phyloP scores from a whole-genome alignment of 2,329 filamentous ascomycete genomes.

The Ophiosphaerella korrae region DNA sequence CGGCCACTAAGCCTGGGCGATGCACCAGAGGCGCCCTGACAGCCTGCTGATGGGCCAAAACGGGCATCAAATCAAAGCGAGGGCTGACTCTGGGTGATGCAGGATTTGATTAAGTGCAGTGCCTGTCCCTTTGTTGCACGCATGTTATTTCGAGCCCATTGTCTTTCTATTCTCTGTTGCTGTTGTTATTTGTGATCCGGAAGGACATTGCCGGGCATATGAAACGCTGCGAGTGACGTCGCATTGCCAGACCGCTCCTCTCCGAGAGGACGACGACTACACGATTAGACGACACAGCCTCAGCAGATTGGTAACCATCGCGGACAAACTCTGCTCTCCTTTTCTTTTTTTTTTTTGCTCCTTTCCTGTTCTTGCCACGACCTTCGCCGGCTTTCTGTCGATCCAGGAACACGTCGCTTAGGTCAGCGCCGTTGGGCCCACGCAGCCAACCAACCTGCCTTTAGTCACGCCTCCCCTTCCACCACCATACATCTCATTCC shows the following conservation, averaged over 20 bases:
- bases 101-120: background rate
- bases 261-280: constrained; percentile 11
- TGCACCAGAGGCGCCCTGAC: constrained; percentile 6
- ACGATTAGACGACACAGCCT: background rate
- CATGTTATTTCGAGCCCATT: constrained; percentile 5
- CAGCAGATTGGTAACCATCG: no score
- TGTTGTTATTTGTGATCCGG: constrained; percentile 2
- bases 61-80: no score
- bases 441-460: no score
- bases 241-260: constrained; percentile 23
- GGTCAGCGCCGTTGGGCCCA: constrained; percentile 13
- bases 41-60: no score
- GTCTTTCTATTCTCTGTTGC: background rate
- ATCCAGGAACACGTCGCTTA: constrained; percentile 16
- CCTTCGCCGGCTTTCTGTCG: constrained; percentile 24
- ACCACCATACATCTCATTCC: background rate
- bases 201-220: background rate
- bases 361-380: constrained; percentile 20
- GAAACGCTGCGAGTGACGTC: constrained; percentile 22
- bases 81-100: no score
- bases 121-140: background rate
- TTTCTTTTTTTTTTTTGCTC: constrained; percentile 2
- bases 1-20: no score
- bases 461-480: background rate
- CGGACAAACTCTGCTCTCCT: background rate